Evolutionary conservation across 2,329 filamentous ascomycete species (phyloP).

Genomic region (Aureobasidium sp.): DNA sequence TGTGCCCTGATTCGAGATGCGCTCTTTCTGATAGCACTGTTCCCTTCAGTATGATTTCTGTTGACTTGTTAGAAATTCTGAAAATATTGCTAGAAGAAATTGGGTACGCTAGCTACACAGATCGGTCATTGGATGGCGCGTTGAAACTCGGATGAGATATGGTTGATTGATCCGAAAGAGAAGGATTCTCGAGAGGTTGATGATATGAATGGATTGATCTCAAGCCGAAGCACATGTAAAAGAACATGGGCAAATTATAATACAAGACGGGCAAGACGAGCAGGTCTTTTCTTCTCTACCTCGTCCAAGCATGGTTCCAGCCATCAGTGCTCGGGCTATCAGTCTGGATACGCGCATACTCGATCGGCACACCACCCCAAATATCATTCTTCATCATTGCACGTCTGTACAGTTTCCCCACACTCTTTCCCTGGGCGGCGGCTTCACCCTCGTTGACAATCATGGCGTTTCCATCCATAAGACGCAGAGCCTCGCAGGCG

Average conservation of each 20-base stretch:
- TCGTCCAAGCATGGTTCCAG: constrained; percentile 95
- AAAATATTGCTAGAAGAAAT: neutral
- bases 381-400: constrained; percentile 88
- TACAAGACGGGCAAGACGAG: neutral
- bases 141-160: too few relatives aligned
- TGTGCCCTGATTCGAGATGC: constrained; percentile 7
- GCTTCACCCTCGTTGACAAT: constrained; percentile 29
- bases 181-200: too few relatives aligned
- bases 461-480: constrained; percentile 39
- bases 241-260: constrained; percentile 4
- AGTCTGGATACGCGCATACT: constrained; percentile 80
- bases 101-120: too few relatives aligned
- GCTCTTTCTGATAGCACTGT: constrained; percentile 9
- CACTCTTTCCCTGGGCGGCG: constrained; percentile 41
- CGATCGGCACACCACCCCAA: constrained; percentile 77
- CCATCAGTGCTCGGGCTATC: constrained; percentile 70
- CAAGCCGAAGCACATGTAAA: too few relatives aligned
- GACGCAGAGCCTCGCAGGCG: constrained; percentile 76
- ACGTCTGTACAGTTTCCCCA: constrained; percentile 73
- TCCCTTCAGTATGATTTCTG: constrained; percentile 1
- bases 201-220: too few relatives aligned
- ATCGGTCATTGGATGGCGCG: too few relatives aligned
- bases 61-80: neutral
- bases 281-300: constrained; percentile 30
- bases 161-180: too few relatives aligned